Evolutionary conservation across 331 rosid genomes (phyloP).

Genomic region (Ulmus americana): DNA sequence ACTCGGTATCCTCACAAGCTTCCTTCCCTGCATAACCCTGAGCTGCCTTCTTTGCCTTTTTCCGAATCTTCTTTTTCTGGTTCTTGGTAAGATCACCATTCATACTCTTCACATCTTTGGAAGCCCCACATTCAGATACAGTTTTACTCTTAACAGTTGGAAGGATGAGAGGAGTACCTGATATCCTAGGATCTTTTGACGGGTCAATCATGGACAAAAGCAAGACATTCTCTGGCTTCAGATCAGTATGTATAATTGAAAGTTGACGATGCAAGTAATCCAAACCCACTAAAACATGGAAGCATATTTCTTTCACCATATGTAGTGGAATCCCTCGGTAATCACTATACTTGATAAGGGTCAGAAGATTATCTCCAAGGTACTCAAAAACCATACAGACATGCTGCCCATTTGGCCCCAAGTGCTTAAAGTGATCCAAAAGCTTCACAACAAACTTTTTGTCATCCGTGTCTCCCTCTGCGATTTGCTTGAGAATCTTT

Average conservation of each 20-base stretch:
- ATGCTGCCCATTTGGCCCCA: slow-evolving; percentile 92
- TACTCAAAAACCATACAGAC: slow-evolving; percentile 94
- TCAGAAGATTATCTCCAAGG: slow-evolving; percentile 84
- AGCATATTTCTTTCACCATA: slow-evolving; percentile 85
- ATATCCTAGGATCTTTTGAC: slow-evolving; percentile 71
- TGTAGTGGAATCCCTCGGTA: slow-evolving; percentile 74
- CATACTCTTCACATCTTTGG: slow-evolving; percentile 34
- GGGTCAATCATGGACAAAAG: slow-evolving; percentile 72
- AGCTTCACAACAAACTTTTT: slow-evolving; percentile 89
- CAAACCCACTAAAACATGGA: slow-evolving; percentile 76
- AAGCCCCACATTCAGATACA: slow-evolving; percentile 34
- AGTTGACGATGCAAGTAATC: slow-evolving; percentile 93
- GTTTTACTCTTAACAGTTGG: slow-evolving; percentile 40
- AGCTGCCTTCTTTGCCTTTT: slow-evolving; percentile 87
- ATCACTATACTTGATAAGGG: slow-evolving; percentile 81
- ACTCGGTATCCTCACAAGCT: slow-evolving; percentile 32
- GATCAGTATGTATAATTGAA: slow-evolving; percentile 87
- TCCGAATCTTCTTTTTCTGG: slow-evolving; percentile 75
- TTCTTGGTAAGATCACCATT: slow-evolving; percentile 70
- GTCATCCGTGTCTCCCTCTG: slow-evolving; percentile 78
- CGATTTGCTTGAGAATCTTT: slow-evolving; percentile 80
- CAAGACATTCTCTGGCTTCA: slow-evolving; percentile 86
- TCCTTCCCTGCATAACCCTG: slow-evolving; percentile 71
- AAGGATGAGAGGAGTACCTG: slow-evolving; percentile 60
- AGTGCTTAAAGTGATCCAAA: slow-evolving; percentile 91